A percentile compares a stretch with the other conserved stretches of the same genome.
Evolutionary conservation across 139 green algal genomes (phyloP).

Genomic region (Tetradesmus lagerheimii): DNA sequence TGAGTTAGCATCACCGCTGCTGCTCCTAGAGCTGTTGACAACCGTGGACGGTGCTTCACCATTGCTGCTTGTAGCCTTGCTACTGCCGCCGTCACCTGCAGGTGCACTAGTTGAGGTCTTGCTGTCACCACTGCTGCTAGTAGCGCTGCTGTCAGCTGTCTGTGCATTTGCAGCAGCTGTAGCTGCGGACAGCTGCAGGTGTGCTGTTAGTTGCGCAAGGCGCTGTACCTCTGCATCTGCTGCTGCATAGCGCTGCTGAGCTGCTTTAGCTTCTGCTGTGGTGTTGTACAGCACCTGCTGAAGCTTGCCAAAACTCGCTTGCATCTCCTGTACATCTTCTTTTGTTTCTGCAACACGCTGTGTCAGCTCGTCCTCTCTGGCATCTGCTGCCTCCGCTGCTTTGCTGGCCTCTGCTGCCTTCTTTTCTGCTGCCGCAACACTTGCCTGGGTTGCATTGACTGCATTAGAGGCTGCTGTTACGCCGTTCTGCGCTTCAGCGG

Average conservation of each 20-base stretch:
- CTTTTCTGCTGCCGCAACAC: not conserved
- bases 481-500: conserved; percentile 8
- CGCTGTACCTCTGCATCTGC: conserved; percentile 19
- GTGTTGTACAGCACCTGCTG: conserved; percentile 15
- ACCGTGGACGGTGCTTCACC: not conserved
- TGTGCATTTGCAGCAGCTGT: not conserved
- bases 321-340: not conserved
- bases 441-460: conserved; percentile 9
- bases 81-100: conserved; percentile 1
- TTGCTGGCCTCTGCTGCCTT: not conserved
- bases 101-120: not conserved
- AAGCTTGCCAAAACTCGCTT: not conserved
- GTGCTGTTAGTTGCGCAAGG: not conserved
- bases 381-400: conserved; percentile 25
- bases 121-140: not conserved
- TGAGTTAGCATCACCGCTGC: not conserved
- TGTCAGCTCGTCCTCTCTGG: not conserved
- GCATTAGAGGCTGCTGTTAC: not conserved
- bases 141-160: not conserved
- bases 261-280: conserved; percentile 17
- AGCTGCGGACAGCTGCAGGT: not conserved
- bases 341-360: not conserved
- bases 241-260: not conserved
- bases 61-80: not conserved
- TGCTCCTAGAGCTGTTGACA: not conserved